Evolutionary conservation across 108 stramenopile genomes (phyloP), one percentile per base, ranked within the genome.

Genomic region (Skeletonema tropicum): DNA sequence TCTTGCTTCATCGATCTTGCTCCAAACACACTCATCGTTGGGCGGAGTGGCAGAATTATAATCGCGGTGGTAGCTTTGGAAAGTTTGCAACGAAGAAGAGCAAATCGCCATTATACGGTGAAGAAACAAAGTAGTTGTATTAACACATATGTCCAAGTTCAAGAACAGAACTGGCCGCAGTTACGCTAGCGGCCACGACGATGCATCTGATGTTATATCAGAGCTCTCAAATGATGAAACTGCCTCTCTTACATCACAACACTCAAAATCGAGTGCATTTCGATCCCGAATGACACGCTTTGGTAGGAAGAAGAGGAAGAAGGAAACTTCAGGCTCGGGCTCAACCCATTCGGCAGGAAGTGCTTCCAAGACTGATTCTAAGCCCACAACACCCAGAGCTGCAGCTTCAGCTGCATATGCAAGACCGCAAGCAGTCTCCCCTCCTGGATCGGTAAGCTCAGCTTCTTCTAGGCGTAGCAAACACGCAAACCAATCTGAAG

Each of bases 201-300:
- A 71, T 49, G 25, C 35, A 62, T 70, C 69, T 65, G 77, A 78
- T 42, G 39, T 68, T 25, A 68, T 78, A 26, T 78, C 77, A 36
- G 77, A 78, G 58, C 64, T 78, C n/a, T 78, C 77, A 42, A 32
- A 66, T 41, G 77, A 70, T 58, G 66, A 60, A 17, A 55, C 52
- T 10, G 26, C 77, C 29, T 49, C 64, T 23, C 25, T 57, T 31
- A 48, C 15, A 15, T 71, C 70, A 23, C 38, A 45, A 1, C n/a
- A 30, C 6, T 74, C 73, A 0, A 73, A 64, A 36, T 38, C 73
- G 38, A 73, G 73, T 42, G 25, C 14, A 39, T 39, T 46, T 41
- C n/a, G 64, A 9, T 46, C 57, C 36, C 52, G 19, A 41, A 39
- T 60, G 38, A 2, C 57, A 26, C 13, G 39, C 23, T 62, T 61